Evolutionary conservation across 345 rosid genomes (phyloP), one percentile per base, ranked within the genome.

Genomic region (Hirschfeldia incana): DNA sequence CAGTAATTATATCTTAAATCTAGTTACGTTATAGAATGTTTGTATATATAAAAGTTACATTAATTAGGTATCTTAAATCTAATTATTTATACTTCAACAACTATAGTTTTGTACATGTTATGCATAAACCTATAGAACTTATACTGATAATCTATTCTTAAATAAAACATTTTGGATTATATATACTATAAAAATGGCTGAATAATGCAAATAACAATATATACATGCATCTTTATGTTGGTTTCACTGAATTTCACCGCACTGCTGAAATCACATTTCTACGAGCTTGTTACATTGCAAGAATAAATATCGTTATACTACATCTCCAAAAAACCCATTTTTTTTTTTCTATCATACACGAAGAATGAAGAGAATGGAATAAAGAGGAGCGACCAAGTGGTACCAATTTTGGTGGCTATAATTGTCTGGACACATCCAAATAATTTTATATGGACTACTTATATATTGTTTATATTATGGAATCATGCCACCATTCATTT

Each of bases 351-450:
- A n/a, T 65, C 8, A 8, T 8, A 27, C 49, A 7, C 51, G 46
- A 67, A 65, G 36, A 36, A 29, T 21, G 53, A 70, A 53, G 42
- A 63, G 83, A 83, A 82, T 71, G 77, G 83, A 88, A 78, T 64
- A 67, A 44, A 86, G 88, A 82, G 78, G 70, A 76, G 73, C 80
- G 86, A 74, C 81, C 70, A 64, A 74, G 69, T 9, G 49, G 49
- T 70, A 32, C 73, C 74, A 44, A 37, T 64, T 73, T 75, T 85
- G 73, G 89, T 85, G 88, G 91, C 77, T 17, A 55, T 17, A 55
- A 17, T 55, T 55, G 8, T 55, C 10, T 53, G 21, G 21, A 51
- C 58, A 51, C 58, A 51, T 1, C 61, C 6, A 51, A 30, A 49
- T 55, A 66, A 34, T 70, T 58, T 65, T 32, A 30, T 75, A 65